Base-by-base conservation (phyloP, 73 alveolate species). In the Uronychia setigera region DNA sequence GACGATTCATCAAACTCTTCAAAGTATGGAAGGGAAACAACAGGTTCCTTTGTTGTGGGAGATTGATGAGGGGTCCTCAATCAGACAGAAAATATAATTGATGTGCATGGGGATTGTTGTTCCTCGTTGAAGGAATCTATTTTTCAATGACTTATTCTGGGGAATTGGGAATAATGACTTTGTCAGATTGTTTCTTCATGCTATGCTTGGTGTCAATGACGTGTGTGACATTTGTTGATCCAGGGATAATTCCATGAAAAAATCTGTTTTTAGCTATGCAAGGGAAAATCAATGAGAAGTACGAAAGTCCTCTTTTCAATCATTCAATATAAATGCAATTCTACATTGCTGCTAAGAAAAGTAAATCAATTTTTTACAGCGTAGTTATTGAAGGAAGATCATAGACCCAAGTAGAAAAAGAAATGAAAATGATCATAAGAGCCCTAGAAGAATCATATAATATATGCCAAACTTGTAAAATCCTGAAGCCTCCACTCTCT, bases 401-500 rank as follows among this genome's bases (percentile, higher is more conserved):
- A 11, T 19, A 11, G 67, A 46, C n/a, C n/a, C n/a, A 46, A 46
- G 67, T 19, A 5, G 67, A 5, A 5, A 46, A 19, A 46, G 67
- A 46, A 5, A 5, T 46, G 5, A 46, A 46, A 46, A 46, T 46
- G 19, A 46, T 46, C 5, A 46, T 46, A 46, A 46, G 19, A 19
- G 67, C 67, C 67, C 67, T 46, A 5, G 67, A 46, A 46, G n/a
- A 46, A 19, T 11, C n/a, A 5, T 46, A 46, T 46, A 46, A 46
- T 19, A 46, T 46, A 46, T 46, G 67, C 67, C 67, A 81, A 13
- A 90, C 87, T 28, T 93, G 97, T 57, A 80, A 86, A 28, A 93
- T 93, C 60, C 67, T 80, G 84, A 86, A 92, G 74, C 97, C 97
- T 0, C 82, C 60, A 60, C 88, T 86, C 80, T 80, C 95, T 33